phyloP scores from a whole-genome alignment of 768 basidiomycete genomes.

The Amanita rimosa region DNA sequence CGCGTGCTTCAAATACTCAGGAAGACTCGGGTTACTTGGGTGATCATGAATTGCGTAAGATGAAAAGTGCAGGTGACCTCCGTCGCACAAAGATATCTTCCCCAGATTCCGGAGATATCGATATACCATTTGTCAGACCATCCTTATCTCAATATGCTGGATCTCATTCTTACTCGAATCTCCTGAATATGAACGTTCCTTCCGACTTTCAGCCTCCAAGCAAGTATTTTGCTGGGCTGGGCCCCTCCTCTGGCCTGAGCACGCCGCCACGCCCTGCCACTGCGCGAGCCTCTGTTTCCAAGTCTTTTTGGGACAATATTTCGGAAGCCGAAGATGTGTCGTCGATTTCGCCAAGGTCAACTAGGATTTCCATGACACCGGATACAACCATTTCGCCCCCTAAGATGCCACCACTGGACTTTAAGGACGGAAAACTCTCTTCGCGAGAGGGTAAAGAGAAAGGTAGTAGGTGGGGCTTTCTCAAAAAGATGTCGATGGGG shows the following conservation, averaged over 20 bases:
- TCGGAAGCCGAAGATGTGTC: constrained; percentile 18
- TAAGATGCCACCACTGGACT: constrained; percentile 8
- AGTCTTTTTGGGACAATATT: constrained; percentile 42
- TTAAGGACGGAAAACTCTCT: constrained; percentile 15
- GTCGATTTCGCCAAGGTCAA: constrained; percentile 7
- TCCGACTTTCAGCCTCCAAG: constrained; percentile 24
- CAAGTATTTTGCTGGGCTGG: constrained; percentile 62
- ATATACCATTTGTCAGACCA: constrained; percentile 22
- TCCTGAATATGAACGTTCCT: constrained; percentile 30
- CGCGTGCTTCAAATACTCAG: constrained; percentile 12
- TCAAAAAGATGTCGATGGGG: constrained; percentile 98
- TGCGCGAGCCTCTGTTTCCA: constrained; percentile 28
- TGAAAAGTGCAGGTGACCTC: constrained; percentile 83
- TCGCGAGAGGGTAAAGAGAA: constrained; percentile 42
- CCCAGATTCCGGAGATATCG: constrained; percentile 18
- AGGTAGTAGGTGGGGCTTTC: constrained; percentile 82
- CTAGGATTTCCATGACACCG: constrained; percentile 11
- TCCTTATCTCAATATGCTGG: constrained; percentile 37
- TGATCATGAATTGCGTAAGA: constrained; percentile 61
- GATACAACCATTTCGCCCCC: constrained; percentile 9
- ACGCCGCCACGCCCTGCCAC: constrained; percentile 24
- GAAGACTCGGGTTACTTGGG: constrained; percentile 31
- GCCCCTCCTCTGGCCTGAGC: constrained; percentile 33
- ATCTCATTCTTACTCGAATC: constrained; percentile 62
- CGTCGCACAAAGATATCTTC: constrained; percentile 31